Base-by-base conservation (phyloP, 768 basidiomycete genomes). In the Serpula lacrymans region DNA sequence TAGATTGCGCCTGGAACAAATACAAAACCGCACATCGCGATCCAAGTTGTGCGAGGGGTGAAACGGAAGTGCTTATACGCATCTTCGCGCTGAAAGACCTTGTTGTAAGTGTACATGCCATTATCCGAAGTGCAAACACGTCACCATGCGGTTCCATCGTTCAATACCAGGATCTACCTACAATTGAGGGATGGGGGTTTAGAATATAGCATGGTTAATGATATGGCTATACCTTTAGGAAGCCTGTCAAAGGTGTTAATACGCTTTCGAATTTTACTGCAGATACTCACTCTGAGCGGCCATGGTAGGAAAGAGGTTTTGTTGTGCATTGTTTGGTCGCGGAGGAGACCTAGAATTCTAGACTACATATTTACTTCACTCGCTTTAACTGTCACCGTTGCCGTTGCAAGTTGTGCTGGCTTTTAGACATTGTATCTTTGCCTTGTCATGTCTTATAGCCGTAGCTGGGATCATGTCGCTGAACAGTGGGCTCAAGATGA, bases 391-490 rank as follows among this genome's bases (percentile, higher is more conserved):
- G n/a, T n/a, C n/a, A n/a, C n/a, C n/a, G n/a, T n/a, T n/a, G n/a
- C n/a, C n/a, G n/a, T n/a, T n/a, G n/a, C n/a, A n/a, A n/a, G n/a
- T n/a, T n/a, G n/a, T n/a, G n/a, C n/a, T n/a, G n/a, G n/a, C n/a
- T n/a, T n/a, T n/a, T n/a, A n/a, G n/a, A n/a, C 29, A 31, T 39
- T 39, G 30, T 23, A 33, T 20, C 28, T 25, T 24, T 28, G 34
- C 38, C 26, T 29, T 24, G 29, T 27, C 26, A 86, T 88, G 85
- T 72, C 83, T 36, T 78, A 83, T 64, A 84, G 84, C 64, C 80
- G 89, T 49, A 87, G 90, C 70, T 90, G 89, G 88, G 87, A 89
- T 67, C 75, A 74, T 61, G 88, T 86, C 37, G 89, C 88, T 63
- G 75, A 80, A 33, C 27, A 39, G 37, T 81, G 78, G 78, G 53